These are phyloP conservation scores for Lentinula edodes DNA, from an alignment of 768 basidiomycete genomes.

Conservation along the genomic window DNA sequence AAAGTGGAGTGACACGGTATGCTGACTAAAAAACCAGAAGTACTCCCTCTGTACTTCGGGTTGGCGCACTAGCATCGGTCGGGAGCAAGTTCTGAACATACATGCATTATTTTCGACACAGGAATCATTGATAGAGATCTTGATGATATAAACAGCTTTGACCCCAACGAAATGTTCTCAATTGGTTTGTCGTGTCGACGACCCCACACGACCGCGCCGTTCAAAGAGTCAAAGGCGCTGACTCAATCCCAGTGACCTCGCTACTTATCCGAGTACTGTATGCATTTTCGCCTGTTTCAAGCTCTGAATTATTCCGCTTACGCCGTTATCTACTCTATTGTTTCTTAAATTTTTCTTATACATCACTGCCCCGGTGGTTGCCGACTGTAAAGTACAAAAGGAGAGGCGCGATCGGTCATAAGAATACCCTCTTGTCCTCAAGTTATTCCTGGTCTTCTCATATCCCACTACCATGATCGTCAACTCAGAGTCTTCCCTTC, in stretches of 20 bases:
- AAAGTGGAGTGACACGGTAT: too few relatives aligned
- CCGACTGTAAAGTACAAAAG: not conserved
- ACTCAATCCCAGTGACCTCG: too few relatives aligned
- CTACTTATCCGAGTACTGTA: too few relatives aligned
- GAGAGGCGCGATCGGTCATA: not conserved
- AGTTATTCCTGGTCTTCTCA: not conserved
- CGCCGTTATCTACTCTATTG: not conserved
- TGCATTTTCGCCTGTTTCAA: not conserved
- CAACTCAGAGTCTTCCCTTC: slow-evolving; percentile 4
- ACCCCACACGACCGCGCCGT: too few relatives aligned
- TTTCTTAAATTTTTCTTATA: not conserved
- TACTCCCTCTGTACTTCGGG: too few relatives aligned
- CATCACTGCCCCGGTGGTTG: not conserved
- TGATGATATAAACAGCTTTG: not conserved
- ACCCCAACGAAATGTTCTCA: not conserved
- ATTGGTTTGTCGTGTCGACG: not conserved
- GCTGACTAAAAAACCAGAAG: too few relatives aligned
- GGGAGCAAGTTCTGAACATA: not conserved
- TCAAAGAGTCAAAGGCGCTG: too few relatives aligned
- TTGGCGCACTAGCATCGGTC: too few relatives aligned
- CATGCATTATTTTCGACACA: not conserved
- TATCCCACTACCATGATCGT: not conserved
- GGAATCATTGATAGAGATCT: not conserved
- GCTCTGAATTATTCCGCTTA: not conserved
- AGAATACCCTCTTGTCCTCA: not conserved